Percentiles rank a stretch among this genome's conserved stretches.
Evolutionary conservation across 768 basidiomycete genomes (phyloP).

Genomic region (Hydnomerulius pinastri): DNA sequence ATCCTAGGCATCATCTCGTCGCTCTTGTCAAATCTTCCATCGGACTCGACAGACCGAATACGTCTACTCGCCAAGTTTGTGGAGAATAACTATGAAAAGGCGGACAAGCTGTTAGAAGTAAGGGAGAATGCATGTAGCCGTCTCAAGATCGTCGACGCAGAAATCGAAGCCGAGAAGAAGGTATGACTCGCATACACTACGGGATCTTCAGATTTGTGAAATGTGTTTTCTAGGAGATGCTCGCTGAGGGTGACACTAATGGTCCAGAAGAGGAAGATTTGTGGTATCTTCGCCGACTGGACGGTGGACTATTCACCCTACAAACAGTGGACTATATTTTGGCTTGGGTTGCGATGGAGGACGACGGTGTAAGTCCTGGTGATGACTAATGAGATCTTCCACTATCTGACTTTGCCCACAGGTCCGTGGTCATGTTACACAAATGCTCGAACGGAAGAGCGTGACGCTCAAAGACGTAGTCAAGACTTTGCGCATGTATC

Average conservation of each 20-base stretch:
- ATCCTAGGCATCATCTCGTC: conserved; percentile 87
- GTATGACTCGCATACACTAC: conserved; percentile 34
- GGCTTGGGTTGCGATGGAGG: conserved; percentile 96
- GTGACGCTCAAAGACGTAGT: conserved; percentile 72
- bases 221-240: conserved; percentile 44
- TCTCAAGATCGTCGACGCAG: conserved; percentile 60
- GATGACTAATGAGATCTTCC: not conserved
- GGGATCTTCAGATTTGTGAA: not conserved
- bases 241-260: conserved; percentile 57
- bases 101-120: conserved; percentile 89
- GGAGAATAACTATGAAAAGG: conserved; percentile 89
- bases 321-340: conserved; percentile 94
- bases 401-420: conserved; percentile 33
- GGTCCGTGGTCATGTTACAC: conserved; percentile 75
- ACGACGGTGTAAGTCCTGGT: conserved; percentile 78
- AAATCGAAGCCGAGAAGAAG: conserved; percentile 71
- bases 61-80: conserved; percentile 93
- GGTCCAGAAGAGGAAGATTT: conserved; percentile 65
- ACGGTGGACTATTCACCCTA: conserved; percentile 84
- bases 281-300: conserved; percentile 85
- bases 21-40: conserved; percentile 81
- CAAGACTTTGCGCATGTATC: conserved; percentile 67
- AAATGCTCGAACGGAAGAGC: conserved; percentile 76
- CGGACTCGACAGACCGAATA: conserved; percentile 78
- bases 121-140: conserved; percentile 68